Conservation (phyloP, 2,329 filamentous ascomycete genomes). For the Sclerotinia borealis region DNA sequence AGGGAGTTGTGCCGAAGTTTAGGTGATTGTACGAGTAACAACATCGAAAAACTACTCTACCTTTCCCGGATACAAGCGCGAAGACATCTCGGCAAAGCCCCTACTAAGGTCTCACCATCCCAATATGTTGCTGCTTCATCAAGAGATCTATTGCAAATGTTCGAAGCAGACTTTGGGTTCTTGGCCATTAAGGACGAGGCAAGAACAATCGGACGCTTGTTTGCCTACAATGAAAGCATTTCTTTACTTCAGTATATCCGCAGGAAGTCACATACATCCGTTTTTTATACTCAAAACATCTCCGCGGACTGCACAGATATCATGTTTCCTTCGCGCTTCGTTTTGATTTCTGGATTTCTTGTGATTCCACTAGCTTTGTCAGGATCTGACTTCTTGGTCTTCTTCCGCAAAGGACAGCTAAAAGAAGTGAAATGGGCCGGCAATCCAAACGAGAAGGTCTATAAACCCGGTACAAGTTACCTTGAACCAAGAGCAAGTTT, state of each 20-base stretch:
- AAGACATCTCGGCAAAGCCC: conserved; percentile 6
- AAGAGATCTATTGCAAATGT: conserved; percentile 20
- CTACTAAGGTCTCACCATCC: conserved; percentile 13
- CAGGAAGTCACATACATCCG: conserved; percentile 66
- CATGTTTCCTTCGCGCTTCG: conserved; percentile 71
- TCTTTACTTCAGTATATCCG: conserved; percentile 81
- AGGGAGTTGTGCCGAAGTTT: conserved; percentile 73
- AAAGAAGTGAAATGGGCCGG: conserved; percentile 76
- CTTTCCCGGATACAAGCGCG: conserved; percentile 14
- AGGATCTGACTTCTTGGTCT: conserved; percentile 81
- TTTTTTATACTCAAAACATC: conserved; percentile 73
- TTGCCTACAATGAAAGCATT: conserved; percentile 77
- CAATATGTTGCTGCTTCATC: conserved; percentile 20
- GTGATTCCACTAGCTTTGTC: conserved; percentile 76
- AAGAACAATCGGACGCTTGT: conserved; percentile 70
- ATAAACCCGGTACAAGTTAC: conserved; percentile 67
- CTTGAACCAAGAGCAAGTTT: conserved; percentile 77
- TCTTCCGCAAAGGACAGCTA: conserved; percentile 71
- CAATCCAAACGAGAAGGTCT: conserved; percentile 75
- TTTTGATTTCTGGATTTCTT: conserved; percentile 70
- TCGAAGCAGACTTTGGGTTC: conserved; percentile 49
- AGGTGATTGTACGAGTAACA: conserved; percentile 47
- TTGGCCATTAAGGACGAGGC: conserved; percentile 81
- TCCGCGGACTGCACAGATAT: conserved; percentile 73
- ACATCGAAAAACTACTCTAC: conserved; percentile 20